Conservation (phyloP, 2,329 filamentous ascomycete genomes). For the Metarhizium anisopliae region DNA sequence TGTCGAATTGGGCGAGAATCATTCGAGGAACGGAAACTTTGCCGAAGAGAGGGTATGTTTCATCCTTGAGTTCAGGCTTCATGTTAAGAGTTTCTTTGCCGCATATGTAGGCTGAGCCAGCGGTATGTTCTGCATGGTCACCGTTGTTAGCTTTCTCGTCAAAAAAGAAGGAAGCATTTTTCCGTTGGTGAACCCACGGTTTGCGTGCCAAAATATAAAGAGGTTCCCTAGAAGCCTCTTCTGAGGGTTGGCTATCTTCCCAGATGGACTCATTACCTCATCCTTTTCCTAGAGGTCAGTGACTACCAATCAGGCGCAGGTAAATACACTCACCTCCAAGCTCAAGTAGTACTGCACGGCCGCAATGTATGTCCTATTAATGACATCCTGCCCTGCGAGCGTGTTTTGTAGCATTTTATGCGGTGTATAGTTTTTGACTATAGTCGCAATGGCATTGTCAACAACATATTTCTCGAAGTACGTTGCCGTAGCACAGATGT, state of each 20-base stretch:
- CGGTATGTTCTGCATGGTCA: conserved; percentile 29
- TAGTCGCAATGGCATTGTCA: conserved; percentile 15
- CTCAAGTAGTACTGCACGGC: conserved; percentile 13
- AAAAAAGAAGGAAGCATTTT: background rate
- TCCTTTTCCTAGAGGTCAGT: conserved; percentile 1
- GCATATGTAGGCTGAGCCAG: conserved; percentile 33
- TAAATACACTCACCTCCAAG: conserved; percentile 13
- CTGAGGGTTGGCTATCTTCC: conserved; percentile 14
- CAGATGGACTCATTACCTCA: background rate
- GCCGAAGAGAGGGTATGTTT: conserved; percentile 27
- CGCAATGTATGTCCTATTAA: conserved; percentile 14
- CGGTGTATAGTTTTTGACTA: conserved; percentile 16
- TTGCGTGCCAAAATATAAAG: conserved; percentile 37
- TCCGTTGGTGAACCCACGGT: conserved; percentile 27
- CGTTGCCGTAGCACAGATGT: conserved; percentile 24
- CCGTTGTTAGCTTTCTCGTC: background rate
- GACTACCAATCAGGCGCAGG: background rate
- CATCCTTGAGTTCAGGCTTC: conserved; percentile 22
- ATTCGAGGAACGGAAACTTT: conserved; percentile 33
- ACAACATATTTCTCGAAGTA: conserved; percentile 28
- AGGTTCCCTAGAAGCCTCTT: conserved; percentile 29
- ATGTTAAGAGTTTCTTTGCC: conserved; percentile 32
- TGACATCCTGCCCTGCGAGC: conserved; percentile 1
- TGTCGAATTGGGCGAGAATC: conserved; percentile 37
- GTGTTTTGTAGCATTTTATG: background rate